Evolutionary conservation across 176 grass and related monocot genomes (phyloP), one percentile per base, ranked within the genome.

Genomic region (Avena atlantica): DNA sequence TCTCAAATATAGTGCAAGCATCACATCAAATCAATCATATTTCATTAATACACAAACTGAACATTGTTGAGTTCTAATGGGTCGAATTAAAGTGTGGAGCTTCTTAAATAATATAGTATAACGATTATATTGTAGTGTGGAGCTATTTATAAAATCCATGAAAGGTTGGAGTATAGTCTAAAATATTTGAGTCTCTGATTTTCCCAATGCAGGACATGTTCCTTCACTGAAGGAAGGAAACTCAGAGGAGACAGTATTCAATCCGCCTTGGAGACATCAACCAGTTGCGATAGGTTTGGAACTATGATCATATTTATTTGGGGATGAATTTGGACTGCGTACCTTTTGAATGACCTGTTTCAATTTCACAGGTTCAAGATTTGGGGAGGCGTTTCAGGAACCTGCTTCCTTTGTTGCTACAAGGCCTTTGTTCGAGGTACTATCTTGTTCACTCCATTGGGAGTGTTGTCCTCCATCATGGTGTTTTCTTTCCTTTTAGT

Each of bases 191-290:
- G 25, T 85, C 14, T 70, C 65, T 51, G 36, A 65, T 42, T 86
- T 50, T 64, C 60, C 31, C 29, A 31, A 40, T 92, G 51, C 89
- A 99, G 97, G 97, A 42, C 80, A 93, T 81, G 83, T 99, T 37
- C 97, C 97, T 69, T 87, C 97, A 58, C 63, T 99, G 89, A 94
- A 94, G 87, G 94, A 99, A 89, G 97, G 97, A 50, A 99, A 99
- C 81, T 89, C 70, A 64, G 87, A 94, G 81, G 97, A 99, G 90
- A 99, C 93, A 23, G 83, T 99, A 76, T 99, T 99, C 70, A 89
- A 90, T 77, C 97, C 94, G 53, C 97, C 97, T 65, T 99, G 97
- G 97, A 83, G 73, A 51, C 94, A 94, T 93, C 89, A 95, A 63
- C 89, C 91, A 48, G 94, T 99, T 62, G 85, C 89, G 53, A 73